Conservation (phyloP, 2,329 filamentous ascomycete species). For the Phaeosphaeria sp. region DNA sequence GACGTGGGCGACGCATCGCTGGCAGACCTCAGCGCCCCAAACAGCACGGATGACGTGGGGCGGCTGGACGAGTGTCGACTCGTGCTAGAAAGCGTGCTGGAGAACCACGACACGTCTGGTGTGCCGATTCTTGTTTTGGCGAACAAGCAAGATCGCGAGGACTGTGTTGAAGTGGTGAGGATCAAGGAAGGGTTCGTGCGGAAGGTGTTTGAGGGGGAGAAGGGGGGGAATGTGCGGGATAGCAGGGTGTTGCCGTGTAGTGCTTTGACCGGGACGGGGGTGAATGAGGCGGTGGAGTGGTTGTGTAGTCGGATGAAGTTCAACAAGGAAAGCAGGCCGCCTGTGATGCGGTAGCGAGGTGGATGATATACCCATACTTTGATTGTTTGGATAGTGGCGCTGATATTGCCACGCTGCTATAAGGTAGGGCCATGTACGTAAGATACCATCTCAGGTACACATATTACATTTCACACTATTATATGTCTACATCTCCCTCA, state of each 20-base stretch:
- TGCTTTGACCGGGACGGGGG: constrained; percentile 82
- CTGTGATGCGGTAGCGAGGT: constrained; percentile 79
- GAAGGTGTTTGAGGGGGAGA: constrained; percentile 94
- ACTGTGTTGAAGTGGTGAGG: constrained; percentile 94
- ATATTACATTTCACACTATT: neutral
- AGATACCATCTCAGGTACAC: neutral
- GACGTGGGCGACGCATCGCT: constrained; percentile 87
- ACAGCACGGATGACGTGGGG: constrained; percentile 47
- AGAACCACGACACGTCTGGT: constrained; percentile 85
- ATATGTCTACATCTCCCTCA: neutral
- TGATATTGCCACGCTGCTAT: too few species aligned
- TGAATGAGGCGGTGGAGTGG: constrained; percentile 97
- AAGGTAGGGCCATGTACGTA: too few species aligned
- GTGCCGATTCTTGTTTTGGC: constrained; percentile 91
- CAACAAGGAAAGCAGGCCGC: constrained; percentile 93
- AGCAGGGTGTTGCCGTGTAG: constrained; percentile 89
- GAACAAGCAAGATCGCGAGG: constrained; percentile 97
- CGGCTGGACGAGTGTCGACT: constrained; percentile 86
- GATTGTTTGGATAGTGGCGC: too few species aligned
- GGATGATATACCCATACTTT: neutral
- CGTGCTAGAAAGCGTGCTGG: constrained; percentile 88
- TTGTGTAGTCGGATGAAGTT: constrained; percentile 88
- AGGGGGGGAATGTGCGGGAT: constrained; percentile 83
- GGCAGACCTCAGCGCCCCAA: constrained; percentile 51
- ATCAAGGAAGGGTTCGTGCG: constrained; percentile 97